Base-by-base conservation (phyloP, 495 filamentous ascomycete species). In the Aspergillus affinis region DNA sequence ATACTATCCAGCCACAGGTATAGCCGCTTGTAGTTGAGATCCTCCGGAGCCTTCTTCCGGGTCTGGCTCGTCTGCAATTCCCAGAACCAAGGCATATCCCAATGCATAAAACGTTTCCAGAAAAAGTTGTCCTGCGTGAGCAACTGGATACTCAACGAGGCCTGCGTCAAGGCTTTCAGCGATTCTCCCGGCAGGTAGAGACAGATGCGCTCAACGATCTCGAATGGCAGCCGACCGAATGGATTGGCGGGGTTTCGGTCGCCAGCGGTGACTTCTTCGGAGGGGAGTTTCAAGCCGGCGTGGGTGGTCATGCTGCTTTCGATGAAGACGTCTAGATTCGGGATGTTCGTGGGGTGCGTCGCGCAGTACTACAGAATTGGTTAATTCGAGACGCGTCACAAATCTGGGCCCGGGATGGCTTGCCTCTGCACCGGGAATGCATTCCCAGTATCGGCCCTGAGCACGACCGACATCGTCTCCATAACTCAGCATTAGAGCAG, bases 1-100 rank as follows among this genome's bases (percentile, higher is more conserved):
- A 58, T 49, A 10, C 29, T 19, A 19, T 64, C 51, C 26, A 67
- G 48, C 59, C 62, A 67, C 30, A 60, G 36, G 30, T 64, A 67
- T 0, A 67, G 55, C n/a, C 29, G 32, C 30, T 67, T 62, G 23
- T 61, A 62, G n/a, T 64, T 67, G 36, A 64, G 18, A 30, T 60
- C 59, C 3, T 41, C n/a, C 2, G 46, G 44, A 15, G 30, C 1
- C 8, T 55, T 27, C 47, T 36, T 29, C 46, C 45, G 50, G 1
- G n/a, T 21, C 18, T 51, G 51, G 15, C 45, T 26, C 0, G 52
- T 23, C 45, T 54, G 47, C 0, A 64, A 23, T 48, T 67, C 61
- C 58, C 61, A 64, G 20, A 67, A 57, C 65, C 65, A 67, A 4
- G 65, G 65, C 65, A 67, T 67, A 29, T 64, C 65, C n/a, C 50